Base-by-base conservation (phyloP, 164 flowering plant genomes). In the Hamamelis virginiana region DNA sequence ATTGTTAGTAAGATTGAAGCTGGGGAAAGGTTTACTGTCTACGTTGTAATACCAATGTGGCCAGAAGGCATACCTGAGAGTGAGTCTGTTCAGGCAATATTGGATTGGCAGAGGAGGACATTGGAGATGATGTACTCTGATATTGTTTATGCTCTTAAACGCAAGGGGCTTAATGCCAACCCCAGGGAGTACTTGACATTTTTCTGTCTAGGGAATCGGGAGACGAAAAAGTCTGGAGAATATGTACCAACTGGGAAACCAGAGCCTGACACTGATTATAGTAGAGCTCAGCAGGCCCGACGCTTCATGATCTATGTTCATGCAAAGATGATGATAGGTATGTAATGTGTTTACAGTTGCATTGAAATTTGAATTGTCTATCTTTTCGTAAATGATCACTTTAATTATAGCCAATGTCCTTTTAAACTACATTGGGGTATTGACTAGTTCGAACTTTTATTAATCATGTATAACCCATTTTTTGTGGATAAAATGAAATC, bases 271-370 rank as follows among this genome's bases (percentile, higher is more conserved):
- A 74, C 82, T 43, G 86, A 88, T 59, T 88, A 90, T 41, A 52
- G 56, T 33, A 79, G 78, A 74, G 92, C 92, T 66, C 92, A 90
- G 60, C 47, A 76, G 21, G 53, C 84, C 9, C 72, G 92, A 50
- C 84, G 92, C 10, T 90, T 90, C 82, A 85, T 90, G 91, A 86
- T 90, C 62, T 90, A 90, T 62, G 90, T 89, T 63, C 91, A 89
- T 67, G 71, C 91, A 0, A 89, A 89, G 75, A 77, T 81, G 88
- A 90, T 90, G 91, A 88, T 90, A 41, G 95, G 95, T 89, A 66
- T 48, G 77, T 58, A 0, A 67, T 16, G n/a, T n/a, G n/a, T n/a
- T n/a, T n/a, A n/a, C n/a, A n/a, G n/a, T n/a, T n/a, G n/a, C n/a
- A n/a, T n/a, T n/a, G n/a, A 16, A 16, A 10, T 55, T 55, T 46